A percentile compares a stretch with the other conserved stretches of the same genome.
Evolutionary conservation across 495 filamentous ascomycete species (phyloP).

Genomic region (Diplogelasinospora grovesii): DNA sequence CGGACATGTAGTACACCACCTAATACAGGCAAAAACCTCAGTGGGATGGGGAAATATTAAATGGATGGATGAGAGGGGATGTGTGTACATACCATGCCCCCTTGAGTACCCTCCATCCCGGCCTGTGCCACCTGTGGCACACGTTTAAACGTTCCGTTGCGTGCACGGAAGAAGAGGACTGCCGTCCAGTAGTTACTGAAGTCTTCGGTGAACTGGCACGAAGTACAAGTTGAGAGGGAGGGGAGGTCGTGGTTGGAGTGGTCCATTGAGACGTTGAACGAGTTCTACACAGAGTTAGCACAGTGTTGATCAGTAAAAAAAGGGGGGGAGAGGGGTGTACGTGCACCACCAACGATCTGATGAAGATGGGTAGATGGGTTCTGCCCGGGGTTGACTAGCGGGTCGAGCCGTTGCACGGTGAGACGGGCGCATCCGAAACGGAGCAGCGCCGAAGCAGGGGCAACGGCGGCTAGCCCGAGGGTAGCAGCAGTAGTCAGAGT

Average conservation of each 20-base stretch:
- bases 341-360: constrained; percentile 26
- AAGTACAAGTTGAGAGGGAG: constrained; percentile 24
- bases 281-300: constrained; percentile 11
- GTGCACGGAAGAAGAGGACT: constrained; percentile 31
- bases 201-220: constrained; percentile 31
- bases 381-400: constrained; percentile 19
- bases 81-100: constrained; percentile 26
- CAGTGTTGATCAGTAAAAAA: constrained; percentile 12
- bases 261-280: constrained; percentile 30
- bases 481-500: constrained; percentile 34
- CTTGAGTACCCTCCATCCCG: constrained; percentile 27
- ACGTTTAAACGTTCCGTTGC: constrained; percentile 33
- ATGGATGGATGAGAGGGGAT: no score
- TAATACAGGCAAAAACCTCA: no score
- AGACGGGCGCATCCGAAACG: constrained; percentile 52
- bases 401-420: constrained; percentile 23
- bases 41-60: no score
- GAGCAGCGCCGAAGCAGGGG: constrained; percentile 37
- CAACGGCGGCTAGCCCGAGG: constrained; percentile 32
- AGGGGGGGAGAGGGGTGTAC: constrained; percentile 28
- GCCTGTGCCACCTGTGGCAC: constrained; percentile 32
- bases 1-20: constrained; percentile 47
- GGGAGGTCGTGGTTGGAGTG: constrained; percentile 24
- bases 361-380: constrained; percentile 21
- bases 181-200: constrained; percentile 40